These are phyloP conservation scores for Rhizopus delemar DNA, from an alignment of 371 early-diverging fungal genomes.

Conservation along the genomic window DNA sequence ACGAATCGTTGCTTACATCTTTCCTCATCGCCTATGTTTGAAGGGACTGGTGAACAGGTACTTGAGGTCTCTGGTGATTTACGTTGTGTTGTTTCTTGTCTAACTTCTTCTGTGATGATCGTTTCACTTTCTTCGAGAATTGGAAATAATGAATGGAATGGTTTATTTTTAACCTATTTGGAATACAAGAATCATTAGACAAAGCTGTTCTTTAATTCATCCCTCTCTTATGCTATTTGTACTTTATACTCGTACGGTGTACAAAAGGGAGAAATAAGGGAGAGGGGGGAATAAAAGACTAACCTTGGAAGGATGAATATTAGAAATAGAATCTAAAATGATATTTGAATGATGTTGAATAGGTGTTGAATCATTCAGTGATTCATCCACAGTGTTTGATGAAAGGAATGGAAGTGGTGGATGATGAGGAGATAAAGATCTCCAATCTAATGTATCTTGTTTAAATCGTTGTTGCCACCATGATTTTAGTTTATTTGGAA, in stretches of 20 bases:
- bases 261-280: conserved; percentile 5
- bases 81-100: neutral
- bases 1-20: conserved; percentile 38
- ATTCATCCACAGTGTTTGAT: conserved; percentile 1
- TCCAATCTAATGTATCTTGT: conserved; percentile 24
- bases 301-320: conserved; percentile 6
- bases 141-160: conserved; percentile 22
- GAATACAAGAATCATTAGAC: neutral
- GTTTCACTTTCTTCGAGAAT: conserved; percentile 48
- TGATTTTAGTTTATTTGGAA: conserved; percentile 19
- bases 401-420: conserved; percentile 26
- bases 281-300: neutral
- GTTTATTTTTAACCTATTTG: conserved; percentile 1
- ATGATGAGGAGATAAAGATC: conserved; percentile 29
- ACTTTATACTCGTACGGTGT: neutral
- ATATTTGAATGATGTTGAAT: neutral
- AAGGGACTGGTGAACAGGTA: neutral
- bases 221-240: neutral
- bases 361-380: neutral
- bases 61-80: conserved; percentile 5
- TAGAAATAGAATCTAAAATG: neutral
- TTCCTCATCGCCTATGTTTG: conserved; percentile 32
- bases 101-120: conserved; percentile 27
- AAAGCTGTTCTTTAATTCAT: too few species aligned
- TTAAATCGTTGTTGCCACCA: conserved; percentile 25